Evolutionary conservation across 2,329 filamentous ascomycete genomes (phyloP).

Genomic region (Xylariaceae sp.): DNA sequence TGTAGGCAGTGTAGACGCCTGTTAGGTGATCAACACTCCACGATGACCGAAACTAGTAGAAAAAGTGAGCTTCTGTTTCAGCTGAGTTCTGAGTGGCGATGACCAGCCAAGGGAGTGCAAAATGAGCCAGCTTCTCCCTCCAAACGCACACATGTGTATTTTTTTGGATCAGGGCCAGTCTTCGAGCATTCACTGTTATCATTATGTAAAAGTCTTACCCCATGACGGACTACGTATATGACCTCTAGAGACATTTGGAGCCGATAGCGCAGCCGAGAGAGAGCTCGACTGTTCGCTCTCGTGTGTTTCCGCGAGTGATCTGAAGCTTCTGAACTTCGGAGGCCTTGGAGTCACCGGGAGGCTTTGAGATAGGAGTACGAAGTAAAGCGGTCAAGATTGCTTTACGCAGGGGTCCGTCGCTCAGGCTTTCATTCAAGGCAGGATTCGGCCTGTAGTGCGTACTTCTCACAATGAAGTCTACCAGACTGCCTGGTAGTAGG

Average conservation of each 20-base stretch:
- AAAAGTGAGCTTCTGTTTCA: conserved; percentile 22
- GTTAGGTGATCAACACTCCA: conserved; percentile 81
- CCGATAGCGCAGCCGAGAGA: not conserved
- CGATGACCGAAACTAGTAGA: conserved; percentile 75
- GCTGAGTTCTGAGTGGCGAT: conserved; percentile 4
- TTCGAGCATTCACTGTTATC: not conserved
- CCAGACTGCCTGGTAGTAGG: not conserved
- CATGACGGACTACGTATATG: conserved; percentile 71
- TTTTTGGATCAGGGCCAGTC: not conserved
- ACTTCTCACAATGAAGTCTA: not conserved
- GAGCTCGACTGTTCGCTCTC: not conserved
- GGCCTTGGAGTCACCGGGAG: not conserved
- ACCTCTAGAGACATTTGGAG: conserved; percentile 60
- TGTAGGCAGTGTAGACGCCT: conserved; percentile 67
- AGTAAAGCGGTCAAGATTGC: not conserved
- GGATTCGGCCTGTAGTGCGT: no score
- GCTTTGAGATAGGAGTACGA: not conserved
- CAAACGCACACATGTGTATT: not conserved
- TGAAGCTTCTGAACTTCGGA: not conserved
- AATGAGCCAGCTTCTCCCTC: not conserved
- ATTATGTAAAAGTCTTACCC: conserved; percentile 47
- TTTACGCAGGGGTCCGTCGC: not conserved
- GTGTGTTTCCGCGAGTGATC: not conserved
- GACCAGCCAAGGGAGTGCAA: not conserved
- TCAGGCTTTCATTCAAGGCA: not conserved